Evolutionary conservation across 2,329 filamentous ascomycete genomes (phyloP), one percentile per base, ranked within the genome.

Genomic region (Diplodia scrobiculata): DNA sequence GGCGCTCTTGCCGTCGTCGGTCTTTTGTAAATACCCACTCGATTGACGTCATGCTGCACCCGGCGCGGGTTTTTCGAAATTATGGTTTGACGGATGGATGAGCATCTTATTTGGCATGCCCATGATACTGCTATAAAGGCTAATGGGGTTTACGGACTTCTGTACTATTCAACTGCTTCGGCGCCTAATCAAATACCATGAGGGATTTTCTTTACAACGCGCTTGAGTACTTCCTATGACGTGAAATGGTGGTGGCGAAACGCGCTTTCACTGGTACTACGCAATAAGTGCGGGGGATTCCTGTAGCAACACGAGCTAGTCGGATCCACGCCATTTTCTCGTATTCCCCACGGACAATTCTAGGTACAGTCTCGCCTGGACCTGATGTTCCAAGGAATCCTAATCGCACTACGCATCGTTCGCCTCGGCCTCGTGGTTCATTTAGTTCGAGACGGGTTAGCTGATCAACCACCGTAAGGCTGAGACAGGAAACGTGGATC

Each of bases 11-110:
- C 59, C 11, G 58, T 63, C 14, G 29, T 41, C 51, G 65, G 65
- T 55, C 65, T 67, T 38, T 41, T 67, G 65, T 67, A 67, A 67
- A 67, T 63, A 51, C 14, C 21, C 11, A 51, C 27, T 29, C 41
- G 52, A 38, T 19, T 59, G 63, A 65, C 29, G 59, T 51, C 19
- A 52, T 29, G 48, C 9, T 11, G 17, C 19, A 21, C 21, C 36
- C 32, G 11, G 48, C 36, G 21, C 6, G 54, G 54, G 21, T 47
- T 36, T 27, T 17, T 34, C 5, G 25, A 60, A 38, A 32, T 63
- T 63, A 63, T 34, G 60, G 60, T 52, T 63, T 62, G 45, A 62
- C n/a, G 58, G 60, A 63, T 63, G 60, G 60, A 63, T 25, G 50
- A 63, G 32, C 32, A 45, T 13, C 36, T 51, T 21, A 63, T 19